Percentiles rank a stretch among this genome's conserved stretches.
phyloP scores from a whole-genome alignment of 225 moss, liverwort and hornwort genomes.

The Thuidium tamariscinum region DNA sequence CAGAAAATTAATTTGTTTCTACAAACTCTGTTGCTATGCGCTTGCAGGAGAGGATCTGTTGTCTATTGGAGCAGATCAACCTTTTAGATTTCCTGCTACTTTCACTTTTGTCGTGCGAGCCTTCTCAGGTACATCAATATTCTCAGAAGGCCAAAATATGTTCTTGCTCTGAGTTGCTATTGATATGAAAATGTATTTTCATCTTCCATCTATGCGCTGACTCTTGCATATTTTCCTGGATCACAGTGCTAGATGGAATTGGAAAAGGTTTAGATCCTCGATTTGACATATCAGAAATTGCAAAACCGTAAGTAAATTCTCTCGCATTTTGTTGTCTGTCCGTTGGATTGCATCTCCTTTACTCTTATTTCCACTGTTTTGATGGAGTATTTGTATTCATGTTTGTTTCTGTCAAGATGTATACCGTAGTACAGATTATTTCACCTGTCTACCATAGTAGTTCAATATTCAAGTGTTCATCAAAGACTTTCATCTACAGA shows the following conservation, averaged over 20 bases:
- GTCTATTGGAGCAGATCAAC: constrained; percentile 86
- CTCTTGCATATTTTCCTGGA: background rate
- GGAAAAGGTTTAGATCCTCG: constrained; percentile 97
- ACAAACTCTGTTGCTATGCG: background rate
- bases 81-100: constrained; percentile 96
- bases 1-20: background rate
- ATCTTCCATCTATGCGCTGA: background rate
- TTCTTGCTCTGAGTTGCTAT: background rate
- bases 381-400: background rate
- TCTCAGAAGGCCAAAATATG: background rate
- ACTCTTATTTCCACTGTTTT: background rate
- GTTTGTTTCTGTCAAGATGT: background rate
- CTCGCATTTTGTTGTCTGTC: background rate
- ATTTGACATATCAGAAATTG: constrained; percentile 97
- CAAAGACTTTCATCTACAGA: constrained; percentile 18
- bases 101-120: constrained; percentile 99
- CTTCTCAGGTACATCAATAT: constrained; percentile 58
- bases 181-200: background rate
- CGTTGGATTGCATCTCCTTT: background rate
- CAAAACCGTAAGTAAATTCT: constrained; percentile 62
- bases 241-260: constrained; percentile 90
- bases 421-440: background rate
- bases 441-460: background rate
- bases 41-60: constrained; percentile 89
- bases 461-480: background rate